Evolutionary conservation across 805 yeast species (phyloP), one percentile per base, ranked within the genome.

Genomic region (Candida ulmi): DNA sequence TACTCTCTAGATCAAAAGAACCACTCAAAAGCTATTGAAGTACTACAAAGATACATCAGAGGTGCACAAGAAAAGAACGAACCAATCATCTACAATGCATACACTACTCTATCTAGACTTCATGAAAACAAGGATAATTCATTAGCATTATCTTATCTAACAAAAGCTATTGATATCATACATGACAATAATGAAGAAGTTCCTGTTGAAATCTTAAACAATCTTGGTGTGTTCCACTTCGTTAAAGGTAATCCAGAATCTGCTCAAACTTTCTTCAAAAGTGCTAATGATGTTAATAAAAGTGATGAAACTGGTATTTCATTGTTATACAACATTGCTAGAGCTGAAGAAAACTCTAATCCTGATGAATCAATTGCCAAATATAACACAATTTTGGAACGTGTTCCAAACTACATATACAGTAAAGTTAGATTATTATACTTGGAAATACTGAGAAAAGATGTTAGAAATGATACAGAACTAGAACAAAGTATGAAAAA

Each of bases 161-260:
- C 76, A 43, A 73, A 76, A 51, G 80, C 90, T 30, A 65, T 78
- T 17, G 83, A 78, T 36, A 64, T 74, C 7, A 62, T 67, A 35
- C 42, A 62, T 12, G 44, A 54, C 1, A 47, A 60, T 11, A 61
- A 63, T 16, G 53, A 61, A 3, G 47, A 53, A n/a, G 49, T 66
- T 34, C 72, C 78, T 32, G 69, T 74, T 34, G 83, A 80, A 49
- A 65, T 91, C 23, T 69, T 80, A 52, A 88, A 88, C 57, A 93
- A 93, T 52, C 69, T 88, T 48, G 98, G 95, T 33, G 95, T 86
- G 5, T 77, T 88, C 60, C 76, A 85, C 41, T 83, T 84, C 54
- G 67, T 80, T 45, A 79, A 74, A 46, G 79, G 78, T 19, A 76
- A 81, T 49, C 65, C 61, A 37, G 78, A 69, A 3, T 74, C 74